Evolutionary conservation across 192 early-diverging fungal species (phyloP), one percentile per base, ranked within the genome.

Genomic region (Gorgonomyces haynaldii): DNA sequence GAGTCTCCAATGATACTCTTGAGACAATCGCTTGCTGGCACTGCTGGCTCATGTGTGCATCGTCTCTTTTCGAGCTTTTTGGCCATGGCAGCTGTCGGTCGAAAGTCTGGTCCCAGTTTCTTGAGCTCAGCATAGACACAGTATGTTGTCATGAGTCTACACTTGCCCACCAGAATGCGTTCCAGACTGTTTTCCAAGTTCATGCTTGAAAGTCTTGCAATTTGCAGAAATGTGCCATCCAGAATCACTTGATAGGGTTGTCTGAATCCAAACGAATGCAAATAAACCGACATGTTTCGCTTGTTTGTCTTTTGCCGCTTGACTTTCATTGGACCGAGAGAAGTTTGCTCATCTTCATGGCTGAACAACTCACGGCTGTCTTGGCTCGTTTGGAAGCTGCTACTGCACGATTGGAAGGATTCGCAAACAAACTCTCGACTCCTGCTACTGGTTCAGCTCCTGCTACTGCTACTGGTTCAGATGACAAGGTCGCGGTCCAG

Each of bases 221-320:
- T 72, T 28, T 82, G 62, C 15, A 88, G 64, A 59, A 97, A 93
- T 57, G 84, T 82, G 4, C 82, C 82, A 49, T 90, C 84, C 9
- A 93, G 81, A 76, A 74, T 45, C 45, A 95, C 60, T 58, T 95
- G 94, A 67, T 84, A 97, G n/a, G 94, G 94, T 45, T 82, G 81
- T 45, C 85, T 68, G 61, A 97, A 95, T 0, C 83, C 83, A 69
- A 86, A 95, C 4, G 73, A 72, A 50, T 75, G 62, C 34, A 64
- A 61, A 68, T 94, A 97, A 28, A 86, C 64, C 50, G 70, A 64
- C 83, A 97, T 92, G 38, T 67, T 73, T 47, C 79, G 73, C 61
- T 81, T 86, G 57, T 86, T 84, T 19, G 67, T 64, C 62, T 93
- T 91, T 40, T 74, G 66, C 35, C 86, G 68, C 58, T 95, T 95